Evolutionary conservation across 495 filamentous ascomycete genomes (phyloP), one percentile per base, ranked within the genome.

Genomic region (Extremus antarcticus): DNA sequence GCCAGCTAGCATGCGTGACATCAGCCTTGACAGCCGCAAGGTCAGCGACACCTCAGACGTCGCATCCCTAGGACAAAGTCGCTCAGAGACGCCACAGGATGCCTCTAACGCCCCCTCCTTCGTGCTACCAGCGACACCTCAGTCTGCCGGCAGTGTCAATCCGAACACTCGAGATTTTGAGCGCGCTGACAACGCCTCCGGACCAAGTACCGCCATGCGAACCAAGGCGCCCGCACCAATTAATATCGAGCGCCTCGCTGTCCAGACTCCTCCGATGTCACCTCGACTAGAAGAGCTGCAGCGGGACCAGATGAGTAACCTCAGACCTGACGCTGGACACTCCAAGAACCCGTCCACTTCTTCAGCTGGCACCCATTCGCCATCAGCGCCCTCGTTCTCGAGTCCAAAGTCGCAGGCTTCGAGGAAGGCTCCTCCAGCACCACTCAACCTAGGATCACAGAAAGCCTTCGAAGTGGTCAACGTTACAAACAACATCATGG

Each of bases 361-460:
- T 24, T 48, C 62, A 58, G 47, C 53, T 51, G 25, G 17, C 55
- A 46, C 39, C 40, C 39, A n/a, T 45, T 20, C 51, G 1, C 21
- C 50, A 9, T 41, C 50, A 35, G 41, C 51, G 23, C 17, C 17
- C 13, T 51, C 46, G 0, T 43, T 58, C n/a, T 55, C 59, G 2
- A 61, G 59, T 25, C 59, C 59, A 15, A 57, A 61, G 40, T 50
- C 22, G 13, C 43, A 4, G 16, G 57, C 53, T 1, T 55, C 63
- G 17, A 59, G 89, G 54, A 95, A 92, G 69, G 76, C 84, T 21
- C 90, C 90, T 7, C 90, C 90, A 25, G 85, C 88, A 16, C 90
- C 90, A 13, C 68, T 96, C 35, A 83, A 91, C 63, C 76, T 96
- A 9, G 78, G 74, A 4, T 70, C 71, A 52, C 61, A 62, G 20